Evolutionary conservation across 139 green algal genomes (phyloP), one percentile per base, ranked within the genome.

Genomic region (Micractinium sp.): DNA sequence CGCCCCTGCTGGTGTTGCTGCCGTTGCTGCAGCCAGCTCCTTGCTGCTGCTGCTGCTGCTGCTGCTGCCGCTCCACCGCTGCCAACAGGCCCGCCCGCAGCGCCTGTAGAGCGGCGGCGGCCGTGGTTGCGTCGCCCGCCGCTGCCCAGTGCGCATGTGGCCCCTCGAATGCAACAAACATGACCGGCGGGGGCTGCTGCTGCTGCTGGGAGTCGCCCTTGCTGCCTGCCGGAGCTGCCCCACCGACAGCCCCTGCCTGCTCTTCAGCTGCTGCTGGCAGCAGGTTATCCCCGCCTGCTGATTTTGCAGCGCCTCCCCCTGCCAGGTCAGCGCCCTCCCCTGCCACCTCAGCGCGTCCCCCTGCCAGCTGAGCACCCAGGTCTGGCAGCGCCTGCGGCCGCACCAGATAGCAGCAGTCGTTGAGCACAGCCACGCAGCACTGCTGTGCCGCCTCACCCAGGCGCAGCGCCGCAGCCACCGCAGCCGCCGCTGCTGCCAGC

Each of bases 341-440:
- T 47, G 25, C 35, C 22, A 31, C n/a, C 71, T n/a, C 60, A 29
- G 60, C 27, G 29, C 31, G 66, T 53, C 12, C 56, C 31, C 60
- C 35, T 71, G 20, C 63, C 13, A 27, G 20, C 22, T 67, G 60
- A 14, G 60, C 60, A 14, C 16, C 15, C 23, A 88, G 71, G 1
- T 0, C 0, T 5, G 16, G 35, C 60, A 93, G 78, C 41, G 73
- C 47, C n/a, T 91, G 56, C 3, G 53, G 31, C 15, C 91, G 87
- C 41, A 92, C 82, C 67, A 95, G 22, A 38, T 94, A 92, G 73
- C 80, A 82, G 90, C 92, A 95, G 67, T 90, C 91, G n/a, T 91
- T 80, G 33, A 93, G 61, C 22, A 81, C 77, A 5, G 41, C 81
- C 25, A 93, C 79, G 29, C 73, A 78, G 23, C 35, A 35, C 36